Percentiles rank a stretch among this genome's conserved stretches.
phyloP scores from a whole-genome alignment of 441 rosid species.

The Syzygium syzygioides region DNA sequence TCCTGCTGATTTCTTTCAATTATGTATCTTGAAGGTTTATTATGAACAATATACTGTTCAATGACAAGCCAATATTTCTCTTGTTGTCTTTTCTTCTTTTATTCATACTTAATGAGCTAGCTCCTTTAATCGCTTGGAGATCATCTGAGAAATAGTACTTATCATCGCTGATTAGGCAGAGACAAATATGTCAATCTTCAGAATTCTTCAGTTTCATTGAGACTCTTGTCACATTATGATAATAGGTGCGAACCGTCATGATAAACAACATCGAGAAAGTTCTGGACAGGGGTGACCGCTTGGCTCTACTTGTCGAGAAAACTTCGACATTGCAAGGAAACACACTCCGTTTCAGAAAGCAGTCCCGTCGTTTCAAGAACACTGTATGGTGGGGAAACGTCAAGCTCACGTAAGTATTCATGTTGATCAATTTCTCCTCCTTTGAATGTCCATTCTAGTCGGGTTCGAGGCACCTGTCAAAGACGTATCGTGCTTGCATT shows the following conservation, averaged over 20 bases:
- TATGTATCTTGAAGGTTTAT: background rate
- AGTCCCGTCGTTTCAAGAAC: constrained; percentile 2
- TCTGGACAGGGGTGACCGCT: constrained; percentile 85
- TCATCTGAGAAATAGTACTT: background rate
- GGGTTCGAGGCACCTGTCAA: background rate
- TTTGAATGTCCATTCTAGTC: background rate
- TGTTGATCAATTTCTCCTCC: background rate
- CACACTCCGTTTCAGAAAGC: constrained; percentile 88
- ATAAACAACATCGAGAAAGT: constrained; percentile 94
- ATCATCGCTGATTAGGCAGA: background rate
- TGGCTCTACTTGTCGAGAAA: constrained; percentile 94
- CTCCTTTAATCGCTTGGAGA: background rate
- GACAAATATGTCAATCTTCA: background rate
- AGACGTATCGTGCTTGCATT: background rate
- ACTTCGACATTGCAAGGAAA: constrained; percentile 90
- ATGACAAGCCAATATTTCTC: background rate
- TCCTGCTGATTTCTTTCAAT: background rate
- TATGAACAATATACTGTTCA: background rate
- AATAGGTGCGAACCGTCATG: constrained; percentile 83
- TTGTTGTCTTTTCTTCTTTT: background rate
- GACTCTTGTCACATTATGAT: background rate
- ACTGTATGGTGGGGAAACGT: constrained; percentile 1
- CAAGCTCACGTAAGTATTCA: background rate
- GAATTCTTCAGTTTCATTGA: background rate
- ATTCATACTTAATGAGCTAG: background rate